These are phyloP conservation scores for Trichoderma atroviride DNA, from an alignment of 2,329 filamentous ascomycete genomes.

Conservation along the genomic window DNA sequence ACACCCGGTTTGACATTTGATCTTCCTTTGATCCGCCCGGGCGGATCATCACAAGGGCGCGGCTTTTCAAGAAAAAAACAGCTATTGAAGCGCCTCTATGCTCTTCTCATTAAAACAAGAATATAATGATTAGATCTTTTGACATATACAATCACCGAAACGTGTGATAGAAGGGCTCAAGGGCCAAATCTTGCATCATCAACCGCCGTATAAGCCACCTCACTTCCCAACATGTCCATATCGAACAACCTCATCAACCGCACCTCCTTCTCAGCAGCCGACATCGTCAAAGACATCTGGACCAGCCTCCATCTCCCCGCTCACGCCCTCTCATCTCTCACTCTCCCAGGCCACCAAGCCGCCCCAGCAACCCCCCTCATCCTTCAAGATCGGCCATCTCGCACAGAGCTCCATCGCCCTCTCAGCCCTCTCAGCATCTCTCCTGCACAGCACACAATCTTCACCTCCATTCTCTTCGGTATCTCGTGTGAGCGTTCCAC, in stretches of 20 bases:
- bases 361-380: conserved; percentile 48
- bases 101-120: neutral
- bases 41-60: conserved; percentile 19
- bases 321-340: conserved; percentile 22
- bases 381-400: conserved; percentile 56
- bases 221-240: neutral
- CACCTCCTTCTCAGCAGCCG: conserved; percentile 23
- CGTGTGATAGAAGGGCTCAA: neutral
- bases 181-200: neutral
- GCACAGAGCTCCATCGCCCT: conserved; percentile 56
- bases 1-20: neutral
- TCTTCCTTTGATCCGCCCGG: conserved; percentile 2
- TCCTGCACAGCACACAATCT: conserved; percentile 44
- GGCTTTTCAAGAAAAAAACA: neutral
- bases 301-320: conserved; percentile 28
- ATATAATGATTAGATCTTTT: neutral
- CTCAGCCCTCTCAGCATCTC: conserved; percentile 53
- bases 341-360: conserved; percentile 26
- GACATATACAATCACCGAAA: too few relatives aligned
- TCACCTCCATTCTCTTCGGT: conserved; percentile 27
- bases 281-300: conserved; percentile 28
- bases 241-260: conserved; percentile 19
- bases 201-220: neutral
- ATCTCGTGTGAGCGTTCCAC: conserved; percentile 47
- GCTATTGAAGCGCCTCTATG: neutral